phyloP scores from a whole-genome alignment of 345 rosid species.

The Salix viminalis region DNA sequence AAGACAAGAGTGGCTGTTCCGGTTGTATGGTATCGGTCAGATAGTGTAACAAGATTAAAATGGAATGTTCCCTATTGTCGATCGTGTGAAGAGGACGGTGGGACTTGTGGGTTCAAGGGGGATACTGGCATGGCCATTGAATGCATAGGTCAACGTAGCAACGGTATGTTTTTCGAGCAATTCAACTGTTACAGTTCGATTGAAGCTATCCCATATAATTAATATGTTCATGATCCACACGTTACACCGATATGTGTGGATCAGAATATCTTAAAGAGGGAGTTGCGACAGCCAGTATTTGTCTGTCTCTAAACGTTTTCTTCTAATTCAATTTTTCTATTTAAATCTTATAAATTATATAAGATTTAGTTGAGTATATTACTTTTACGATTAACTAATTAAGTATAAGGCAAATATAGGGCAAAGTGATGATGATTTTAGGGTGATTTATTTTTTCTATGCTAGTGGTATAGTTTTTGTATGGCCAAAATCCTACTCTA shows the following conservation, averaged over 20 bases:
- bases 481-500: neutral
- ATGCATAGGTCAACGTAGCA: slow-evolving; percentile 21
- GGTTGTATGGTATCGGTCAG: slow-evolving; percentile 2
- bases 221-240: neutral
- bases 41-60: slow-evolving; percentile 10
- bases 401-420: neutral
- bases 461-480: neutral
- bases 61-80: slow-evolving; percentile 45
- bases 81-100: slow-evolving; percentile 27
- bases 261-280: neutral
- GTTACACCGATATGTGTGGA: no score
- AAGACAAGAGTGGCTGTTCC: slow-evolving; percentile 16
- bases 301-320: neutral
- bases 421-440: neutral
- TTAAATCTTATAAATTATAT: no score
- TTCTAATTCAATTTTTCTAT: neutral
- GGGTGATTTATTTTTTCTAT: neutral
- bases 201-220: neutral
- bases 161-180: neutral
- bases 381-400: neutral
- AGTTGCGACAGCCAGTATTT: neutral
- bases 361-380: neutral
- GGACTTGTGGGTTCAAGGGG: slow-evolving; percentile 32
- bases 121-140: slow-evolving; percentile 6
- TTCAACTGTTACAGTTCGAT: neutral